These are phyloP conservation scores for Pythium chondricola DNA, from an alignment of 352 stramenopile genomes.

Conservation along the genomic window DNA sequence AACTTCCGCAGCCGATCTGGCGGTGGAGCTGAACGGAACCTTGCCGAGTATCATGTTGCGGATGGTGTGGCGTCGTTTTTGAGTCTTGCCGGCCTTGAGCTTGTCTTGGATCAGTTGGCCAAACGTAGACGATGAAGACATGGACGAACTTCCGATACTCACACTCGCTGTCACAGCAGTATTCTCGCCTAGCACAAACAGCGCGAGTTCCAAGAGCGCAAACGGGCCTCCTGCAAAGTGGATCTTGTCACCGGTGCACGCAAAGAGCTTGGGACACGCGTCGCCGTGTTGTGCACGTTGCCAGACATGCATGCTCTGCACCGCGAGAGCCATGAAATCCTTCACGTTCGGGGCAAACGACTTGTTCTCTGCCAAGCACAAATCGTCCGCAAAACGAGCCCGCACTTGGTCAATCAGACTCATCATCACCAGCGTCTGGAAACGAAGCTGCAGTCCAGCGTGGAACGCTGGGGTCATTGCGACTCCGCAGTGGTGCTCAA, in stretches of 20 bases:
- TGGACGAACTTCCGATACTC: constrained; percentile 8
- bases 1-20: constrained; percentile 22
- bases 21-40: constrained; percentile 33
- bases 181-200: constrained; percentile 52
- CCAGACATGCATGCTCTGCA: constrained; percentile 63
- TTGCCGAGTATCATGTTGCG: constrained; percentile 48
- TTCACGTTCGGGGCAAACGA: constrained; percentile 49
- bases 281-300: constrained; percentile 62
- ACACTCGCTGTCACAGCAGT: constrained; percentile 21
- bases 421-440: constrained; percentile 49
- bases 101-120: constrained; percentile 20
- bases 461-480: constrained; percentile 35
- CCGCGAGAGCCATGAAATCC: constrained; percentile 45
- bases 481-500: constrained; percentile 33
- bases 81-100: constrained; percentile 17
- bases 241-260: constrained; percentile 36
- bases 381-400: constrained; percentile 33
- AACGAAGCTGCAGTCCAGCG: constrained; percentile 39
- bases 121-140: constrained; percentile 9
- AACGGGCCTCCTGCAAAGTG: constrained; percentile 52
- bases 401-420: constrained; percentile 48
- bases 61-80: constrained; percentile 24
- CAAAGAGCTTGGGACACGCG: constrained; percentile 37
- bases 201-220: constrained; percentile 43
- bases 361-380: constrained; percentile 41